These are phyloP conservation scores for Pelargonium hybrid DNA, from an alignment of 441 rosid species.

Conservation along the genomic window DNA sequence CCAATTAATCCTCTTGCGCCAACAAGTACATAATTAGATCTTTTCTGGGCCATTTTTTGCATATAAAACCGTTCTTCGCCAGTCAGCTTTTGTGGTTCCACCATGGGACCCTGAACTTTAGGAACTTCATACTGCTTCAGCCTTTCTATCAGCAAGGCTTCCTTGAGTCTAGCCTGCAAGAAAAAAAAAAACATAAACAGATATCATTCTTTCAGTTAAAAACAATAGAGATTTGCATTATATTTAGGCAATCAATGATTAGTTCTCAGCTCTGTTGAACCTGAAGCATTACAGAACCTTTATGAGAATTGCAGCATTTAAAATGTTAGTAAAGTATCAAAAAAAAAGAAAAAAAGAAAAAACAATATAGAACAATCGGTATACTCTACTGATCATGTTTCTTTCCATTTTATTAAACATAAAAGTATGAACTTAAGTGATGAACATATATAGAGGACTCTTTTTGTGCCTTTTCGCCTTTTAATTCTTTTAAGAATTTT, in stretches of 20 bases:
- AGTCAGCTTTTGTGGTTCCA: slow-evolving; percentile 55
- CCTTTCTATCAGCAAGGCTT: slow-evolving; percentile 60
- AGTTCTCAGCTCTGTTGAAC: not conserved
- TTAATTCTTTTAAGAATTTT: not conserved
- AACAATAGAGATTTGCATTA: not conserved
- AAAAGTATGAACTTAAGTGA: not conserved
- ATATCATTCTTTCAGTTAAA: not conserved
- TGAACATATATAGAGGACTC: not conserved
- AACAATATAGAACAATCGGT: not conserved
- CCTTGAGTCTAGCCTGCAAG: slow-evolving; percentile 73
- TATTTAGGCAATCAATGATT: not conserved
- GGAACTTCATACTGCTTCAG: slow-evolving; percentile 76
- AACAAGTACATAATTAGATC: slow-evolving; percentile 59
- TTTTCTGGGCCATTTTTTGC: slow-evolving; percentile 84
- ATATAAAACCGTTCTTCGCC: slow-evolving; percentile 84
- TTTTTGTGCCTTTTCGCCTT: not conserved
- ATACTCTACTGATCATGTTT: not conserved
- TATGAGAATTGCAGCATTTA: not conserved
- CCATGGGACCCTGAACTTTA: slow-evolving; percentile 71
- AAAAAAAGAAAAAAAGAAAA: not conserved
- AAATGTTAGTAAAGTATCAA: not conserved
- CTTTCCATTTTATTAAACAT: not conserved
- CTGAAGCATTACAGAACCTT: not conserved
- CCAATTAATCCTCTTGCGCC: slow-evolving; percentile 81
- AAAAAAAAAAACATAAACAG: slow-evolving; percentile 2